phyloP scores from a whole-genome alignment of 345 rosid genomes.

The Brassica nigra region DNA sequence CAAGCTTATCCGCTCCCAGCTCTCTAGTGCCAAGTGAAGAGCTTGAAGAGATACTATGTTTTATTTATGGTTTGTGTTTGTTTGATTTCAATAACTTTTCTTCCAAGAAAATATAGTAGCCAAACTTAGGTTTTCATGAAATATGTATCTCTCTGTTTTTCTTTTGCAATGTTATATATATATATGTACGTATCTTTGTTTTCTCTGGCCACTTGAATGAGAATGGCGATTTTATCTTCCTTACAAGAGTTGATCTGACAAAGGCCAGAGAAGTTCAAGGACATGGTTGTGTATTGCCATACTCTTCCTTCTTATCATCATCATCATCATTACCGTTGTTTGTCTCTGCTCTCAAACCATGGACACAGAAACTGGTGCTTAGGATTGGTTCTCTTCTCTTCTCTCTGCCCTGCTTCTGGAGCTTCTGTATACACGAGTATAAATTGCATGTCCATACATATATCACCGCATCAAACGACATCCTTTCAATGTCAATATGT shows the following conservation, averaged over 20 bases:
- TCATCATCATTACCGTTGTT: conserved; percentile 58
- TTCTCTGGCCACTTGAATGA: conserved; percentile 19
- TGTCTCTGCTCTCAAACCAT: conserved; percentile 70
- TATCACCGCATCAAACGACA: conserved; percentile 9
- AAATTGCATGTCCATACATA: conserved; percentile 29
- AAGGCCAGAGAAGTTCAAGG: conserved; percentile 70
- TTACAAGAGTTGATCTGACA: background rate
- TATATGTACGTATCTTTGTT: conserved; percentile 28
- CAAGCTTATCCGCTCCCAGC: conserved; percentile 87
- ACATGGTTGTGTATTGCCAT: conserved; percentile 93
- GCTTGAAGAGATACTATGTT: conserved; percentile 26
- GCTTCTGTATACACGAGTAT: conserved; percentile 34
- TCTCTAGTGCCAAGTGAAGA: conserved; percentile 78
- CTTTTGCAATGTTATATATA: conserved; percentile 23
- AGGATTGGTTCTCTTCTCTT: conserved; percentile 23
- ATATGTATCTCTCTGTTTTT: conserved; percentile 8
- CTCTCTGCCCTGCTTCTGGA: conserved; percentile 8
- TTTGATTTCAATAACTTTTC: conserved; percentile 33
- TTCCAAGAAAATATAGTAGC: conserved; percentile 15
- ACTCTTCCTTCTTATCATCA: conserved; percentile 72
- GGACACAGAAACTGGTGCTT: conserved; percentile 77
- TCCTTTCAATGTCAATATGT: conserved; percentile 11
- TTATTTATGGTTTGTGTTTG: conserved; percentile 28
- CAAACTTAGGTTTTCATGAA: conserved; percentile 35
- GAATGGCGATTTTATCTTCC: conserved; percentile 7